Evolutionary conservation across 2,329 filamentous ascomycete species (phyloP), one percentile per base, ranked within the genome.

Genomic region (Ceratocystis variospora): DNA sequence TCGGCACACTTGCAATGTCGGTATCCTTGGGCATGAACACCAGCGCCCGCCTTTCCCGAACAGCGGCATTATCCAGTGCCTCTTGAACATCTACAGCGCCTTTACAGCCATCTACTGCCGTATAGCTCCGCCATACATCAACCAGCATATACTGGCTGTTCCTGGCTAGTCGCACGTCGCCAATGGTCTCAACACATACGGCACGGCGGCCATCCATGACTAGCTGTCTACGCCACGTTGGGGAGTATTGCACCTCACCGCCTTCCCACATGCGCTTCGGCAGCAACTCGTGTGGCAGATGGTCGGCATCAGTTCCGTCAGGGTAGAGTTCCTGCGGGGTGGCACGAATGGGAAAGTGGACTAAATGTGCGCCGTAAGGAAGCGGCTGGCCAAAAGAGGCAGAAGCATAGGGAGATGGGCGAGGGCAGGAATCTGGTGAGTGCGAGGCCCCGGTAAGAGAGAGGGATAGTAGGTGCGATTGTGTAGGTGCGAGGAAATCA

Each of bases 191-290:
- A 8, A 73, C 71, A 50, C 82, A 84, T 1, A 76, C 69, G 22
- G 72, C 78, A 0, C 71, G 67, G 10, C 75, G 65, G 2, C 76
- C 75, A 64, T 80, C 76, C 2, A 83, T 69, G 5, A 67, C 55
- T 67, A 83, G 63, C 1, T 67, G 67, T 4, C 68, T 22, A 17
- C 68, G 69, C 73, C 72, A 74, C 2, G 71, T 71, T 5, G 41
- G 68, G 19, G 75, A 74, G 70, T 89, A 88, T 1, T 73, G 73
- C 7, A 96, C 75, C 50, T 81, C 80, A 0, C 93, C 94, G 41
- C 92, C 91, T 15, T 89, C 90, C 94, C 94, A 99, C 78, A 99
- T 84, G 19, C 94, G 85, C 25, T 89, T 83, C 63, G 80, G 80
- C 73, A 89, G 96, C 0, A 86, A 85, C 7, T 61, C 48, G 3